Conservation (phyloP, 306 rosid genomes). For the Trichosanthes cucumerina region DNA sequence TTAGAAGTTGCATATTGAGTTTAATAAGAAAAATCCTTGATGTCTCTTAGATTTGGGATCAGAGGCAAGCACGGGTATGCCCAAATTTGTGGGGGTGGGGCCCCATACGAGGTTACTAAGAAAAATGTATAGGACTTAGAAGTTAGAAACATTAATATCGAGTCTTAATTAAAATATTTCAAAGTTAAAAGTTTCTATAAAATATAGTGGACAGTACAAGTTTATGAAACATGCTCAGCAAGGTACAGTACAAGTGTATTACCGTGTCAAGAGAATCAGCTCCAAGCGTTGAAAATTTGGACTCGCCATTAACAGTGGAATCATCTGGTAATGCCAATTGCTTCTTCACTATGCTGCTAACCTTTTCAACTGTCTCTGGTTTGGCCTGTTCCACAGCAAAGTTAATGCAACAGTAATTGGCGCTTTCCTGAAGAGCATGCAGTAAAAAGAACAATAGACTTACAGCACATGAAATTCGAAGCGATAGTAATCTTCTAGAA, state of each 20-base stretch:
- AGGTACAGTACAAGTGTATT: not conserved
- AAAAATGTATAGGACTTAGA: too few species aligned
- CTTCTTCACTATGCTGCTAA: constrained; percentile 51
- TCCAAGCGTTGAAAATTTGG: constrained; percentile 60
- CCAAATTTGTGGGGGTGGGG: too few species aligned
- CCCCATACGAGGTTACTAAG: too few species aligned
- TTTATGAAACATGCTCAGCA: not conserved
- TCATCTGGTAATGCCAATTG: constrained; percentile 58
- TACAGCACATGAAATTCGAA: constrained; percentile 55
- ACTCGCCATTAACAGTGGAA: constrained; percentile 35
- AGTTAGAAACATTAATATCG: not conserved
- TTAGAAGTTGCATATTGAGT: too few species aligned
- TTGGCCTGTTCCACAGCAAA: constrained; percentile 47
- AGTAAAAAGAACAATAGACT: constrained; percentile 12
- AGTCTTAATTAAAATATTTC: not conserved
- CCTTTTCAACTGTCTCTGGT: constrained; percentile 53
- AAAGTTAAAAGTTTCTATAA: not conserved
- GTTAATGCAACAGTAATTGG: not conserved
- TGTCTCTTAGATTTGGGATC: too few species aligned
- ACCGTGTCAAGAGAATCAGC: constrained; percentile 92
- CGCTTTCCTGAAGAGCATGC: not conserved
- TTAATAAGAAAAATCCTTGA: too few species aligned
- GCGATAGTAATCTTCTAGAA: constrained; percentile 19
- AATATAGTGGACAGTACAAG: not conserved
- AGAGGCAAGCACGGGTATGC: too few species aligned